A percentile compares a stretch with the other conserved stretches of the same genome.
phyloP scores from a whole-genome alignment of 1,284 basidiomycete genomes.

The Rhodotorula sp. region DNA sequence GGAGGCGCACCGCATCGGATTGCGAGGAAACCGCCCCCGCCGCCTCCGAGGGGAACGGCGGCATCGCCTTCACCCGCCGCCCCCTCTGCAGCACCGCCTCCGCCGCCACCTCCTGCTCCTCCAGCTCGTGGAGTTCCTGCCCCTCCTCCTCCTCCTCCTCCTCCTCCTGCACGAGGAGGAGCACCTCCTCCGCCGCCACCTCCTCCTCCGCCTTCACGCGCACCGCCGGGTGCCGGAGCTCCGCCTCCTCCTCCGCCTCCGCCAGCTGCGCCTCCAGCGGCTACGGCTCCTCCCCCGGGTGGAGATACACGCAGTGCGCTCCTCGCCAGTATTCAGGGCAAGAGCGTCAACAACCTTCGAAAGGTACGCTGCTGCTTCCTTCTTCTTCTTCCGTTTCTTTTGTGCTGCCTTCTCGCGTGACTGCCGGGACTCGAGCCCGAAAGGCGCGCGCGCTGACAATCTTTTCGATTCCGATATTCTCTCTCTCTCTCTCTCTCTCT shows the following conservation, averaged over 20 bases:
- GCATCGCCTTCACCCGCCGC: constrained; percentile 19
- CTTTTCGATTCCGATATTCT: neutral
- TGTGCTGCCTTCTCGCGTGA: no score
- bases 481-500: neutral
- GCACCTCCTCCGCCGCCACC: constrained; percentile 3
- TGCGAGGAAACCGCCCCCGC: constrained; percentile 35
- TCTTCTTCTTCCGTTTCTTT: neutral
- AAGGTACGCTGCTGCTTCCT: constrained; percentile 57
- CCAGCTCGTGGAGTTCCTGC: constrained; percentile 5
- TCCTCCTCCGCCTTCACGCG: constrained; percentile 1
- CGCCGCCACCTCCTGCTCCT: constrained; percentile 9
- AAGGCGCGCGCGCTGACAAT: no score
- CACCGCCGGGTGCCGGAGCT: neutral
- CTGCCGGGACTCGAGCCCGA: no score
- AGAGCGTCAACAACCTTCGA: constrained; percentile 67
- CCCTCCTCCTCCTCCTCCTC: constrained; percentile 3
- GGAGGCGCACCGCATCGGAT: constrained; percentile 8
- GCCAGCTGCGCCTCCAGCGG: constrained; percentile 18
- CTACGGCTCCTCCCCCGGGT: neutral
- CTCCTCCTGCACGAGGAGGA: neutral
- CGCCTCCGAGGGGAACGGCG: constrained; percentile 24
- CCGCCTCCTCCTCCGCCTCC: neutral
- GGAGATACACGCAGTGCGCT: constrained; percentile 57
- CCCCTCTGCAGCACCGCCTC: constrained; percentile 6
- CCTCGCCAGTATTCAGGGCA: constrained; percentile 67